Percentiles rank a stretch among this genome's conserved stretches.
Evolutionary conservation across 768 basidiomycete genomes (phyloP).

Genomic region (Lepiota subincarnata): DNA sequence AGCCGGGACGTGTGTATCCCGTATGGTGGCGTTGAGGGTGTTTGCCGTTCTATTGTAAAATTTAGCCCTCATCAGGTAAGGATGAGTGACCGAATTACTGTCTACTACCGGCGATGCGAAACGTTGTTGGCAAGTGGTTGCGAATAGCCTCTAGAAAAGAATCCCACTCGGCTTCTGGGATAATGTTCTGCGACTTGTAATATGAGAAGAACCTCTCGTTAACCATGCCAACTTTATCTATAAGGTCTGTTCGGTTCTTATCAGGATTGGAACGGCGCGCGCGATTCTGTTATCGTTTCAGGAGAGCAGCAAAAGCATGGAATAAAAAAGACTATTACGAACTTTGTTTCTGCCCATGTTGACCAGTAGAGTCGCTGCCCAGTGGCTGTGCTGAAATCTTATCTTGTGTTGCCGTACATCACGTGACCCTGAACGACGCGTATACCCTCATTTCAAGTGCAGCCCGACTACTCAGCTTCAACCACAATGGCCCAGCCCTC

Average conservation of each 20-base stretch:
- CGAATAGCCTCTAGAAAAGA: slow-evolving; percentile 60
- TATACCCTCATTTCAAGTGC: slow-evolving; percentile 1
- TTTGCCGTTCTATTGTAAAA: slow-evolving; percentile 47
- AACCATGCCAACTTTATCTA: slow-evolving; percentile 62
- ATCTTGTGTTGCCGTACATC: not conserved
- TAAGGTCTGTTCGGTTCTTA: slow-evolving; percentile 42
- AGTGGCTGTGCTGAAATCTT: not conserved
- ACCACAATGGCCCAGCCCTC: slow-evolving; percentile 42
- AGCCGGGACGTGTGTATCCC: slow-evolving; percentile 71
- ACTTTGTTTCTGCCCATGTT: slow-evolving; percentile 13
- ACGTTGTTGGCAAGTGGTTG: slow-evolving; percentile 85
- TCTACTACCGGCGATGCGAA: slow-evolving; percentile 85
- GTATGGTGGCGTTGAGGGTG: slow-evolving; percentile 77
- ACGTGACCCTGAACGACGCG: slow-evolving; percentile 10
- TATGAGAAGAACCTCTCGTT: slow-evolving; percentile 67
- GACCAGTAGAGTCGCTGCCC: not conserved
- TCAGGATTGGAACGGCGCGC: slow-evolving; percentile 11
- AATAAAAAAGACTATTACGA: not conserved
- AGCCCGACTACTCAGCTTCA: slow-evolving; percentile 1
- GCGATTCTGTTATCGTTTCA: slow-evolving; percentile 4
- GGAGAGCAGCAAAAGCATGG: not conserved
- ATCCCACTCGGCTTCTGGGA: slow-evolving; percentile 79
- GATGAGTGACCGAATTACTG: slow-evolving; percentile 45
- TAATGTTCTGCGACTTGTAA: slow-evolving; percentile 72
- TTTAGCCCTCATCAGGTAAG: slow-evolving; percentile 9